Evolutionary conservation across 257 asterid species (phyloP), one percentile per base, ranked within the genome.

Genomic region (Plantago elongata): DNA sequence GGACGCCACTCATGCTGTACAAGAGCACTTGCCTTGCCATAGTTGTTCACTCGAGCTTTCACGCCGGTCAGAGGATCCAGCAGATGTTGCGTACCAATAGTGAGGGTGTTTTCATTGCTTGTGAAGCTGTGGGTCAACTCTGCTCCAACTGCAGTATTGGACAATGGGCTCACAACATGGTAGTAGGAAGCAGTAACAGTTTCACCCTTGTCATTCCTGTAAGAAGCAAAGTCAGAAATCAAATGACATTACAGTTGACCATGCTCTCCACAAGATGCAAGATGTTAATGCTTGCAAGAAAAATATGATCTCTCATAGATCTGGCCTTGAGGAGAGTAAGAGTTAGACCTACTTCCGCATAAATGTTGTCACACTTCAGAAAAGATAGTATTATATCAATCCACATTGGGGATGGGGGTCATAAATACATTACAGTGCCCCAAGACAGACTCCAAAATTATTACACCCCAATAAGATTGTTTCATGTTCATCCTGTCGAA

Each of bases 1-100:
- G 99, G 97, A 59, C 90, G 88, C 90, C 91, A 93, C 51, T 80
- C 87, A 9, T 93, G 99, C 78, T 89, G 99, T 69, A 93, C 71
- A 18, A 93, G 95, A 63, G 99, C 96, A 49, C 92, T 78, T 9
- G 86, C 95, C 75, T 77, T 89, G 54, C 99, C 99, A 42, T 69
- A 77, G 84, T 74, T 93, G 84, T 93, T 75, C 68, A 85, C 80
- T 14, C 90, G 89, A 64, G 94, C 95, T 81, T 93, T 93, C 73
- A 93, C 86, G 0, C 75, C 67, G 66, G 99, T 89, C 54, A 79
- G 61, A 15, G 92, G 90, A 63, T 93, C 99, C 75, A 93, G 75
- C 9, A 71, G 63, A 59, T 93, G 97, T 34, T 93, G 99, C 27
- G 96, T 82, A 44, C 99, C 99, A 2, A 93, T 55, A 38, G 90